Base-by-base conservation (phyloP, 2,329 filamentous ascomycete species). In the Juglanconis sp. region DNA sequence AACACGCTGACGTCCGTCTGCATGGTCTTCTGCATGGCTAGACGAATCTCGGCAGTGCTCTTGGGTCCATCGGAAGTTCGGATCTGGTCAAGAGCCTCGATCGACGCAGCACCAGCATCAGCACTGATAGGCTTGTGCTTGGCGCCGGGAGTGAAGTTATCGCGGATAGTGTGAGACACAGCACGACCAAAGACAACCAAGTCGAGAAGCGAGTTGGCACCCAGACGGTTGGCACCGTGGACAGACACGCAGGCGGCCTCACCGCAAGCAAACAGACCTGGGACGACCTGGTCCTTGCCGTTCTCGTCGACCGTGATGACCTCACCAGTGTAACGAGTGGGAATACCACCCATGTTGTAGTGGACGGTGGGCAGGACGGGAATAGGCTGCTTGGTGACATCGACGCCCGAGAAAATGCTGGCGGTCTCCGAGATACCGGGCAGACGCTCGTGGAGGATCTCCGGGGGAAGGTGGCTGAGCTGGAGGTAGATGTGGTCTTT, bases 301-400 rank as follows among this genome's bases (percentile, higher is more conserved):
- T 86, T 76, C 72, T 90, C 88, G 69, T 97, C 92, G 56, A 96
- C 81, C 17, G 92, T 96, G 68, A 99, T 79, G 63, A 98, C 95
- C 80, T 99, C 92, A 76, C 95, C 94, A 64, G 92, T 97, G 84
- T 96, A 98, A 72, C 91, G 92, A 68, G 95, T 98, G 56, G 94
- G 94, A 69, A 99, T 97, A 84, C 95, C 94, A 78, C 94, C 94
- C 95, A 98, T 99, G 85, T 97, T 97, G 86, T 99, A 99, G 84
- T 99, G 93, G 68, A 97, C 94, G 49, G 94, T 98, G 61, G 94
- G 94, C 65, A 98, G 84, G 67, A 98, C 94, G 64, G 94, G 94
- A 69, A 98, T 98, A 66, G 94, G 94, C 79, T 97, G 91, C 83
- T 96, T 97, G 73, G 88, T 89, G 68, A 99, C 94, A 76, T 99